Conservation (phyloP, 108 stramenopile species). For the Hondaea fermentalgiana region DNA sequence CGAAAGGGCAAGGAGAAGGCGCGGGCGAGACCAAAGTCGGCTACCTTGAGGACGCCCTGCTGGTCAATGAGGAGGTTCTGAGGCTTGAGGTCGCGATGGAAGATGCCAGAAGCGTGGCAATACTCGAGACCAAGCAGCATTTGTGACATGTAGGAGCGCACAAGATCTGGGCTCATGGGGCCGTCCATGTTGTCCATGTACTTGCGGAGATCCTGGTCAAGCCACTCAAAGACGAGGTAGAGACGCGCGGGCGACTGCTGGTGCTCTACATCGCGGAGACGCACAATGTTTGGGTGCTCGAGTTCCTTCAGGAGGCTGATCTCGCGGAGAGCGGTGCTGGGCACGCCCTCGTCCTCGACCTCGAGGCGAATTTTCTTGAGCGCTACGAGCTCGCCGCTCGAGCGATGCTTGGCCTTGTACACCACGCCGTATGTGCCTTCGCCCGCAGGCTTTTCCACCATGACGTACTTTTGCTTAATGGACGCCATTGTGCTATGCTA, state of each 20-base stretch:
- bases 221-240: constrained; percentile 96
- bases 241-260: constrained; percentile 70
- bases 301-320: constrained; percentile 86
- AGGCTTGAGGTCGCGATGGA: constrained; percentile 91
- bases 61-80: constrained; percentile 92
- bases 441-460: constrained; percentile 80
- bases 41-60: constrained; percentile 82
- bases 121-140: constrained; percentile 91
- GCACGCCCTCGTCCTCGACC: constrained; percentile 96
- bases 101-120: constrained; percentile 92
- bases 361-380: constrained; percentile 89
- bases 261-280: constrained; percentile 96
- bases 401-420: constrained; percentile 93
- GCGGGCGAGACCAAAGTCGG: constrained; percentile 95
- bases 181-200: constrained; percentile 61
- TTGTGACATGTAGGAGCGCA: constrained; percentile 85
- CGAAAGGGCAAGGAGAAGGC: constrained; percentile 96
- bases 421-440: constrained; percentile 99
- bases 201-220: constrained; percentile 95
- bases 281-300: constrained; percentile 85
- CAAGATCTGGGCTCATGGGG: neutral
- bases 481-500: neutral
- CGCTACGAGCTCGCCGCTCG: constrained; percentile 80
- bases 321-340: constrained; percentile 91
- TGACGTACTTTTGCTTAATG: constrained; percentile 65